Conservation (phyloP, 2,329 filamentous ascomycete species). For the Colletotrichum liriopes region DNA sequence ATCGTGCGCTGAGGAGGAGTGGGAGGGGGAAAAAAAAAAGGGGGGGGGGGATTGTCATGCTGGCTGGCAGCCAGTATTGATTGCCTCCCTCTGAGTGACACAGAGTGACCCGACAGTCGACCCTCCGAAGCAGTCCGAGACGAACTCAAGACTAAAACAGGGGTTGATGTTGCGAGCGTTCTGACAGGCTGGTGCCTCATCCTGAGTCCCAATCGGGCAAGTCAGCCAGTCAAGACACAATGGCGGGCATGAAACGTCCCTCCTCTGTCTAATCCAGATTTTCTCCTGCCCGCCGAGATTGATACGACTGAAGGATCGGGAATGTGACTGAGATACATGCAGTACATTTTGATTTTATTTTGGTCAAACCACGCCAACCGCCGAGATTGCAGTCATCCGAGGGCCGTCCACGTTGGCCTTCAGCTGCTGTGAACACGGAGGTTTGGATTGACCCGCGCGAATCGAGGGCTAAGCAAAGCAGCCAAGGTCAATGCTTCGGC, state of each 20-base stretch:
- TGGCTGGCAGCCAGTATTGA: background rate
- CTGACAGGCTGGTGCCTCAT: conserved; percentile 40
- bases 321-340: background rate
- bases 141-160: conserved; percentile 30
- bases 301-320: background rate
- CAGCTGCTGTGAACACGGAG: conserved; percentile 7
- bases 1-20: background rate
- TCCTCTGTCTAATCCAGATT: conserved; percentile 1
- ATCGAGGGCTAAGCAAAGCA: conserved; percentile 4
- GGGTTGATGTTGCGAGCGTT: conserved; percentile 23
- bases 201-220: conserved; percentile 40
- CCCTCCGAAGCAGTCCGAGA: conserved; percentile 21
- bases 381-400: conserved; percentile 6
- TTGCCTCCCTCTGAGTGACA: background rate
- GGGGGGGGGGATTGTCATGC: background rate
- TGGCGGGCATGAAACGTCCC: conserved; percentile 16
- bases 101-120: conserved; percentile 5
- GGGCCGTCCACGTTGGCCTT: background rate
- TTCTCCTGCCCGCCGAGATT: background rate
- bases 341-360: background rate
- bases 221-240: conserved; percentile 20
- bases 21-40: background rate
- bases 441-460: conserved; percentile 8
- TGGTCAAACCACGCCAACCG: conserved; percentile 8
- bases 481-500: conserved; percentile 5